A percentile compares a stretch with the other conserved stretches of the same genome.
These are phyloP conservation scores for Aphanoascus verrucosus DNA, from an alignment of 2,329 filamentous ascomycete genomes.

Conservation along the genomic window DNA sequence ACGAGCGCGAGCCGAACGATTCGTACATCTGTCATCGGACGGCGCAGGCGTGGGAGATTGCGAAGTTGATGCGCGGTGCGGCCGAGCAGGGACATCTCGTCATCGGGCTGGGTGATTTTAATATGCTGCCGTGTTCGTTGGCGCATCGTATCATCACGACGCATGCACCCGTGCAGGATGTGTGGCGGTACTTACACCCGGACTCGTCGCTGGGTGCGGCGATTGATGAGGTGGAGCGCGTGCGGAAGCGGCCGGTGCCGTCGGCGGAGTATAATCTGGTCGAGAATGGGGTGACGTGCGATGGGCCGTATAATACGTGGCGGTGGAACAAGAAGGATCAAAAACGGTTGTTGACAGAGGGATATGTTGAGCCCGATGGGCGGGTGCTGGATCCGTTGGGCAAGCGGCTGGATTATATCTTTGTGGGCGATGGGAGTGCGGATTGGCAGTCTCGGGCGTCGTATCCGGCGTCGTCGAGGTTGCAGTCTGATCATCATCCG, in stretches of 20 bases:
- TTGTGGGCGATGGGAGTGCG: slow-evolving; percentile 51
- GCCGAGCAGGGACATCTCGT: slow-evolving; percentile 72
- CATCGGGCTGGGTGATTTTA: slow-evolving; percentile 84
- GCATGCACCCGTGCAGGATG: slow-evolving; percentile 66
- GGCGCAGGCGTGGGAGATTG: slow-evolving; percentile 88
- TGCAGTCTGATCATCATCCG: slow-evolving; percentile 15
- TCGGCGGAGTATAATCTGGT: slow-evolving; percentile 65
- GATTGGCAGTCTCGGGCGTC: background rate
- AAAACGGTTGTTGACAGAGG: slow-evolving; percentile 55
- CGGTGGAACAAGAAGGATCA: slow-evolving; percentile 66
- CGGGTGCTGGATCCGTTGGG: slow-evolving; percentile 59
- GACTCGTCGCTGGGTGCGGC: slow-evolving; percentile 70
- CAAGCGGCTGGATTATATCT: slow-evolving; percentile 93
- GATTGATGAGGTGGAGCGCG: slow-evolving; percentile 55
- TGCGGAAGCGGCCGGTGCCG: slow-evolving; percentile 56
- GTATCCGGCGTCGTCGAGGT: background rate
- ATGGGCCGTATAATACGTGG: slow-evolving; percentile 84
- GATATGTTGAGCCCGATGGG: slow-evolving; percentile 53
- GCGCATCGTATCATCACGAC: slow-evolving; percentile 72
- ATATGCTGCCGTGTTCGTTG: slow-evolving; percentile 82
- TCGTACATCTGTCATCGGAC: slow-evolving; percentile 84
- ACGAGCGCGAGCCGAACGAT: slow-evolving; percentile 67
- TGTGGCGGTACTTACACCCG: slow-evolving; percentile 75
- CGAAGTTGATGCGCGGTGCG: slow-evolving; percentile 76
- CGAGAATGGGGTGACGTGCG: slow-evolving; percentile 78